Base-by-base conservation (phyloP, 441 rosid species). In the Populus hybrid region DNA sequence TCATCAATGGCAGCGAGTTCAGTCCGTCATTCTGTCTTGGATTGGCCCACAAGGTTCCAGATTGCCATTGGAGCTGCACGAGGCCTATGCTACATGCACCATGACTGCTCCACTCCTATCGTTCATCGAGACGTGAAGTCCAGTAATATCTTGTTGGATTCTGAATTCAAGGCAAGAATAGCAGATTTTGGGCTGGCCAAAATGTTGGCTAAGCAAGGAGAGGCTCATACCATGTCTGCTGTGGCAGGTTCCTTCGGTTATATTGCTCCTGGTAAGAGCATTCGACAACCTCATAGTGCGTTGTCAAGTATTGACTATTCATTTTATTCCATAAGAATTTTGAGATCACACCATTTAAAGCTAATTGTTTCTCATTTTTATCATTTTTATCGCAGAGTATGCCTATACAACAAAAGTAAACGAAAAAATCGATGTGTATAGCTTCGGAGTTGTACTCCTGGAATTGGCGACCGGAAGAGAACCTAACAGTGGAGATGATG, bases 181-280 rank as follows among this genome's bases (percentile, higher is more conserved):
- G 97, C 99, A 1, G 99, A 95, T 84, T 95, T 95, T 42, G 99
- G 99, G 67, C 86, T 95, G 38, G 99, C 98, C 8, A 95, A 91
- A 82, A 74, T 90, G 78, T 76, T 91, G 88, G 76, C 82, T 9
- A 90, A 87, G 85, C 89, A 84, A 11, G 94, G 92, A 66, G 89
- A 87, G 63, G 83, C 87, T 67, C 91, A 86, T 75, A 88, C 95
- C 9, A 84, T 95, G 92, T 95, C 99, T 6, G 77, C 89, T 38
- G 89, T 95, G 63, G 98, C 97, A 4, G 99, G 99, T 71, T 91
- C 99, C 2, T 88, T 87, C 35, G 98, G 99, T 23, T 95, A 95
- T 83, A 79, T 93, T 30, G 98, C 98, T 65, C 99, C 99, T 50
- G 99, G 99, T 95, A 85, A 83, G 65, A 73, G n/a, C 78, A 69